Conservation (phyloP, 345 rosid species). For the Citropsis articulata region DNA sequence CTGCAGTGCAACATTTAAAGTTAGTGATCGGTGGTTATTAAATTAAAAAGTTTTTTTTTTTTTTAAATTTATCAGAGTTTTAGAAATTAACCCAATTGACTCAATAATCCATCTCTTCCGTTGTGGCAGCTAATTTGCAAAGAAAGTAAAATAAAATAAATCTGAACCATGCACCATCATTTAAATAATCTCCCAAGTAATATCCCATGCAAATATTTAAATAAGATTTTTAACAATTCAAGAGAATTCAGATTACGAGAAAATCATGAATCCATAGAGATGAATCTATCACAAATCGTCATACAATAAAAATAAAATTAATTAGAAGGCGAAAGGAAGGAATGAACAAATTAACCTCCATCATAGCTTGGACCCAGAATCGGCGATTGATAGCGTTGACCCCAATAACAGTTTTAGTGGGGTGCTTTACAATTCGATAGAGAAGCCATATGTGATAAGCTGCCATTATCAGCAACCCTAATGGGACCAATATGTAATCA, state of each 20-base stretch:
- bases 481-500: constrained; percentile 63
- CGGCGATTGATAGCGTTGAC: constrained; percentile 80
- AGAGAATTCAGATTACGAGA: neutral
- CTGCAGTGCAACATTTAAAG: constrained; percentile 16
- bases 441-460: constrained; percentile 79
- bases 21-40: neutral
- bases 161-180: no score
- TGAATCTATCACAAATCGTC: neutral
- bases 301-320: no score
- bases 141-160: no score
- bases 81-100: no score
- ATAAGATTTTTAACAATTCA: no score
- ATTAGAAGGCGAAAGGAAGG: no score
- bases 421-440: constrained; percentile 47
- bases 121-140: no score
- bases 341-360: constrained; percentile 58
- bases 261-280: neutral
- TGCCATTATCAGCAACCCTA: constrained; percentile 49
- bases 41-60: no score
- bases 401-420: constrained; percentile 70
- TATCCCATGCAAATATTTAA: no score
- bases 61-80: no score
- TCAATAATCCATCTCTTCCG: no score
- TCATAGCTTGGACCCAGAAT: constrained; percentile 88
- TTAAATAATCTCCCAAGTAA: no score